phyloP scores from a whole-genome alignment of 352 stramenopile genomes.

The Globisporangium splendens region DNA sequence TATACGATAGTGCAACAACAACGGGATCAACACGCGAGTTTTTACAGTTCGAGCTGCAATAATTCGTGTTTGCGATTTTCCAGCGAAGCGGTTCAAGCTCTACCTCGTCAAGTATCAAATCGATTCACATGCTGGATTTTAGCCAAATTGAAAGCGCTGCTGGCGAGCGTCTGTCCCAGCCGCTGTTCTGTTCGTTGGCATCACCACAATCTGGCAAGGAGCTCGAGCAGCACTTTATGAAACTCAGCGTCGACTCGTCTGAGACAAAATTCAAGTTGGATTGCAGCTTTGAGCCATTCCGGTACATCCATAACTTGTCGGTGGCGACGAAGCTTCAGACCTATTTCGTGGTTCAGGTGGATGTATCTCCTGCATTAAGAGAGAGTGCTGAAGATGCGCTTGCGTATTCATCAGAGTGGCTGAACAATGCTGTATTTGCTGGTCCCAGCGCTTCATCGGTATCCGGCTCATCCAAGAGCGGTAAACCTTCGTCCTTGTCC shows the following conservation, averaged over 20 bases:
- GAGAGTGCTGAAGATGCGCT: slow-evolving; percentile 56
- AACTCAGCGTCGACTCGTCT: slow-evolving; percentile 54
- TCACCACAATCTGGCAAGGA: slow-evolving; percentile 8
- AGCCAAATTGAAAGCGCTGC: slow-evolving; percentile 24
- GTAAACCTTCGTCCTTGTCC: not conserved
- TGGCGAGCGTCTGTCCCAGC: slow-evolving; percentile 19
- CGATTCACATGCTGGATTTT: slow-evolving; percentile 68
- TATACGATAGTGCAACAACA: slow-evolving; percentile 4
- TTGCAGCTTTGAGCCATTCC: slow-evolving; percentile 57
- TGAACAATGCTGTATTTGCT: slow-evolving; percentile 52
- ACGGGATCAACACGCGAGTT: slow-evolving; percentile 39
- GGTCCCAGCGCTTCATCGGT: slow-evolving; percentile 3
- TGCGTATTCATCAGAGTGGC: slow-evolving; percentile 41
- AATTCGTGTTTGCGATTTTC: slow-evolving; percentile 64
- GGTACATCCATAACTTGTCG: slow-evolving; percentile 71
- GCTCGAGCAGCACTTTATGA: slow-evolving; percentile 34
- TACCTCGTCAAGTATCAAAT: slow-evolving; percentile 53
- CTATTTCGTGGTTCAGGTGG: slow-evolving; percentile 59
- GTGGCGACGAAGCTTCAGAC: slow-evolving; percentile 57
- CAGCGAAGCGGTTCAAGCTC: slow-evolving; percentile 47
- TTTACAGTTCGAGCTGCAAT: slow-evolving; percentile 62
- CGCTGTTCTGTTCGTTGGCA: slow-evolving; percentile 36
- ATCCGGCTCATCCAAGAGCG: not conserved
- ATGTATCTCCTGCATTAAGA: slow-evolving; percentile 36
- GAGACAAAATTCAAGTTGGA: slow-evolving; percentile 52